Base-by-base conservation (phyloP, 345 rosid genomes). In the Salix dunnii region DNA sequence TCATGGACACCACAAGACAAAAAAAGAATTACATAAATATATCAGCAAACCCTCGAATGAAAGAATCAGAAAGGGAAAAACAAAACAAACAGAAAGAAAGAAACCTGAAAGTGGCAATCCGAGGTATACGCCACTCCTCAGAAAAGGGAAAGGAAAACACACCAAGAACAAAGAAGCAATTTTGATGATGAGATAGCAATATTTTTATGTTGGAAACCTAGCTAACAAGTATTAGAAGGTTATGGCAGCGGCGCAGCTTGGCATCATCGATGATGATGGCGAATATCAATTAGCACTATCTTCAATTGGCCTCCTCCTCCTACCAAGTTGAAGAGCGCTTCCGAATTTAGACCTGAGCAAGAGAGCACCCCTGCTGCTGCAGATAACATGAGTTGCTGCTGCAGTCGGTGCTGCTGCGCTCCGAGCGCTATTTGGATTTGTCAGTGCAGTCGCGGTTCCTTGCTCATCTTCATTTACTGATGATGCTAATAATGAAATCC, bases 341-440 rank as follows among this genome's bases (percentile, higher is more conserved):
- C 68, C 75, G 33, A 82, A 77, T 67, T 67, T 82, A 53, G 89
- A 82, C 81, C 77, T 73, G 70, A 86, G 73, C 35, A 82, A 77
- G 38, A 79, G 77, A 53, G 84, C 84, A 40, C 83, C 76, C 30
- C 75, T 74, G 77, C 85, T 81, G 73, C 83, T 79, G 78, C 85
- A 84, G 0, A 79, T 62, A 68, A 84, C 82, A 73, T 81, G 77
- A 23, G 82, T 69, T 1, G 83, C 71, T 28, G 51, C 67, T n/a
- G n/a, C n/a, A n/a, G n/a, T n/a, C n/a, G n/a, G n/a, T 63, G 3
- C 67, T 11, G 42, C 16, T 7, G 71, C 62, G 33, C 67, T 74
- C 9, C 30, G 6, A 5, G 18, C 4, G 8, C 75, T 71, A 70
- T 69, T 80, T 10, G 69, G 27, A 8, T 58, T 67, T 6, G 42